Evolutionary conservation across 805 yeast species (phyloP).

Genomic region (Wickerhamiella nectarea): DNA sequence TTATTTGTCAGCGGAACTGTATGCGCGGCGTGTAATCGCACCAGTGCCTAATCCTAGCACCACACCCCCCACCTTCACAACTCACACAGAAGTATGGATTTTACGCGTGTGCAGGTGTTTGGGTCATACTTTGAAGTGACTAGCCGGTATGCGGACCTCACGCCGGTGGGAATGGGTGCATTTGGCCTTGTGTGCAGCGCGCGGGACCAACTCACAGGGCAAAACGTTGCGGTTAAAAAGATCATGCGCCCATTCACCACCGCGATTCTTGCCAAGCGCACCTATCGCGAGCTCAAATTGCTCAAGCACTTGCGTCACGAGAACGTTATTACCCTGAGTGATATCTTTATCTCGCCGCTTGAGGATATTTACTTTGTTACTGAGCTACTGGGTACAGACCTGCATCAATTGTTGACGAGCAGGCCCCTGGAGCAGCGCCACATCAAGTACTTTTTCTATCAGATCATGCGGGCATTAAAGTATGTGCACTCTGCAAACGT

Average conservation of each 20-base stretch:
- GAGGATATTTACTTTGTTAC: constrained; percentile 95
- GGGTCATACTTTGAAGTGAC: constrained; percentile 23
- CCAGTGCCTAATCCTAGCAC: too few species aligned
- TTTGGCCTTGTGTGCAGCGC: constrained; percentile 97
- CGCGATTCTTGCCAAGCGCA: constrained; percentile 87
- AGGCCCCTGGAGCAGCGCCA: constrained; percentile 93
- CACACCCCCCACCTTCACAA: not conserved
- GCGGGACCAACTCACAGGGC: constrained; percentile 74
- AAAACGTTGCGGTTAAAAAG: constrained; percentile 92
- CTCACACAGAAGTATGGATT: constrained; percentile 14
- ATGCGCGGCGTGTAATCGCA: too few species aligned
- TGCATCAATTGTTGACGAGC: constrained; percentile 79
- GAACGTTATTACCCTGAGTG: constrained; percentile 82
- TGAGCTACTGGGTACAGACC: constrained; percentile 91
- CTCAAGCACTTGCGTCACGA: constrained; percentile 90
- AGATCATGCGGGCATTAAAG: constrained; percentile 74
- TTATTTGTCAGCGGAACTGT: too few species aligned
- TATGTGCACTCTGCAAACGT: constrained; percentile 89
- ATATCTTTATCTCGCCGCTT: constrained; percentile 82
- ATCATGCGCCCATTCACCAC: constrained; percentile 96
- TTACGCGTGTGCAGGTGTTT: constrained; percentile 20
- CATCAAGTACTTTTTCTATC: constrained; percentile 92
- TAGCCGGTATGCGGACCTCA: constrained; percentile 58
- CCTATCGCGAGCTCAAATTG: constrained; percentile 87
- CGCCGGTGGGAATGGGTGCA: constrained; percentile 99